Evolutionary conservation across 208 protist species (phyloP).

Genomic region (Phytomonas francai): DNA sequence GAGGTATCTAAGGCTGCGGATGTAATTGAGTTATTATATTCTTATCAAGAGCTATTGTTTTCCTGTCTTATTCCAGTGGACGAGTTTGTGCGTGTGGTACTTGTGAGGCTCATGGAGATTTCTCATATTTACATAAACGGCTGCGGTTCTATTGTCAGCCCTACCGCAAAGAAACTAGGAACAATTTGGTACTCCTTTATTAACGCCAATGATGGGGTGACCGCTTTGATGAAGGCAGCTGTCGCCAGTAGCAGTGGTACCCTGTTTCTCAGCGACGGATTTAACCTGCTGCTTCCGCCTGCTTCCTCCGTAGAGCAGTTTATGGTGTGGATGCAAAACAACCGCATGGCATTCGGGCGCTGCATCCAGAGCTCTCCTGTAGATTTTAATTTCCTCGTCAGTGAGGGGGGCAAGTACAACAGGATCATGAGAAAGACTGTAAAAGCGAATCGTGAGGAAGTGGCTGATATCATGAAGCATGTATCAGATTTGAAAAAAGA

Average conservation of each 20-base stretch:
- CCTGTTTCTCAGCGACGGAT: constrained; percentile 9
- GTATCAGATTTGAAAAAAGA: not conserved
- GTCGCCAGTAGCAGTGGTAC: not conserved
- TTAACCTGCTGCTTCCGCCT: constrained; percentile 23
- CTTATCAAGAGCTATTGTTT: constrained; percentile 32
- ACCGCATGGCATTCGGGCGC: constrained; percentile 10
- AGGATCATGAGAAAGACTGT: constrained; percentile 4
- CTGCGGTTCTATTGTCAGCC: not conserved
- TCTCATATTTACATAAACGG: not conserved
- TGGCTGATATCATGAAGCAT: not conserved
- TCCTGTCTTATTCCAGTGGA: constrained; percentile 27
- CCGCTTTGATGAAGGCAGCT: not conserved
- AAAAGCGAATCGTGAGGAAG: constrained; percentile 6
- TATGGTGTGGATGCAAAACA: constrained; percentile 19
- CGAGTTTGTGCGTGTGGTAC: constrained; percentile 33
- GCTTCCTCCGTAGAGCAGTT: constrained; percentile 14
- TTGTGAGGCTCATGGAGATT: constrained; percentile 36
- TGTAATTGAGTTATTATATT: constrained; percentile 37
- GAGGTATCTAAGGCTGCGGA: constrained; percentile 21
- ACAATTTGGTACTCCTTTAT: constrained; percentile 24
- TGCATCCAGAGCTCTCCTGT: not conserved
- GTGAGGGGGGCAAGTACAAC: constrained; percentile 10
- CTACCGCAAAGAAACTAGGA: constrained; percentile 15
- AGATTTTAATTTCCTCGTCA: not conserved
- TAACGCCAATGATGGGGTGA: not conserved